Conservation (phyloP, 2,329 filamentous ascomycete species). For the Fusarium cyanostomum region DNA sequence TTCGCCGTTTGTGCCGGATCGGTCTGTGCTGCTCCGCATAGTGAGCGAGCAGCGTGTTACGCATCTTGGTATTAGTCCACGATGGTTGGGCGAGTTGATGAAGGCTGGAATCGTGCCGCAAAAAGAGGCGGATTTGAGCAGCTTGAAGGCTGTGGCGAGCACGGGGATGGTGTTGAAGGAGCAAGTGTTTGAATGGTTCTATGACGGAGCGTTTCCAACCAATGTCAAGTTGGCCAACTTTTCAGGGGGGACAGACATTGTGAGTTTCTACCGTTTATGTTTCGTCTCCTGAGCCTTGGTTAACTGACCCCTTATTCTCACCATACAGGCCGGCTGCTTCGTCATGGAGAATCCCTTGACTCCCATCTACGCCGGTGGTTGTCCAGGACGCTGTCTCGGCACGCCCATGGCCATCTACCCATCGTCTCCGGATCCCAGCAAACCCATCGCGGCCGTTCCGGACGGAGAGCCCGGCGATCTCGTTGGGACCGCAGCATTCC, state of each 20-base stretch:
- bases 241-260: slow-evolving; percentile 81
- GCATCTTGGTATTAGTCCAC: slow-evolving; percentile 77
- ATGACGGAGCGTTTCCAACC: slow-evolving; percentile 75
- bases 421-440: slow-evolving; percentile 53
- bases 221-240: slow-evolving; percentile 76
- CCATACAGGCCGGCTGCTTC: slow-evolving; percentile 64
- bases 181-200: slow-evolving; percentile 80
- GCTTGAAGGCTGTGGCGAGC: slow-evolving; percentile 69
- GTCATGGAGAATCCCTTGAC: slow-evolving; percentile 72
- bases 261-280: slow-evolving; percentile 47
- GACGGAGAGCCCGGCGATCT: slow-evolving; percentile 77
- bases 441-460: slow-evolving; percentile 55
- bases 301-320: neutral
- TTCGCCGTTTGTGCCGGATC: slow-evolving; percentile 78
- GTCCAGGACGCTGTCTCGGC: slow-evolving; percentile 60
- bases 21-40: slow-evolving; percentile 69
- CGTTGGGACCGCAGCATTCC: slow-evolving; percentile 75
- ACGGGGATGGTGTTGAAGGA: slow-evolving; percentile 87
- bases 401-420: slow-evolving; percentile 69
- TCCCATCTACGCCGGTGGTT: slow-evolving; percentile 69
- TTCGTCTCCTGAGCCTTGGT: neutral
- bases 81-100: slow-evolving; percentile 79
- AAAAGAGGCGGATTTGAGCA: slow-evolving; percentile 69
- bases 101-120: slow-evolving; percentile 70
- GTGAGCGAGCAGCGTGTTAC: slow-evolving; percentile 73